These are phyloP conservation scores for Quercus dentata DNA, from an alignment of 306 rosid genomes.

Conservation along the genomic window DNA sequence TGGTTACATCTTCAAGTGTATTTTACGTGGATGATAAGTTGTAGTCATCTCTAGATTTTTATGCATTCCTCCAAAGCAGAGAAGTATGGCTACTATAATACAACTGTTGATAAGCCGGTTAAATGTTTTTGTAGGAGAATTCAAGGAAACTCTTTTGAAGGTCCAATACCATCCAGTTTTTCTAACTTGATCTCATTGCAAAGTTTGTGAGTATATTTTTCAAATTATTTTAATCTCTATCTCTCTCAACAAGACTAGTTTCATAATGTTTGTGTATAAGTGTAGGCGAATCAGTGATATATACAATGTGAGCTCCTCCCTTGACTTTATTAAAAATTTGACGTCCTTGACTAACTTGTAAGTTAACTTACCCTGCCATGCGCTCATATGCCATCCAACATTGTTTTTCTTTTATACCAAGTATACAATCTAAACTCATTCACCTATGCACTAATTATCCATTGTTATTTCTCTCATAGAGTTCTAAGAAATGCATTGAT, in stretches of 20 bases:
- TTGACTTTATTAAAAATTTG: constrained; percentile 17
- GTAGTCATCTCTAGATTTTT: no score
- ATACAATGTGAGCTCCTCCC: constrained; percentile 29
- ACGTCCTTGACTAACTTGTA: constrained; percentile 22
- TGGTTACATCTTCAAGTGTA: neutral
- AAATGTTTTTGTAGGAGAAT: constrained; percentile 19
- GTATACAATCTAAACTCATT: neutral
- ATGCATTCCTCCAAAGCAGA: no score
- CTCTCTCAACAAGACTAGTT: neutral
- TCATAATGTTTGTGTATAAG: neutral
- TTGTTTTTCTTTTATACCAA: neutral
- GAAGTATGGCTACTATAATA: no score
- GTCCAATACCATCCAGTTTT: constrained; percentile 33
- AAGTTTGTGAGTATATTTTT: constrained; percentile 12
- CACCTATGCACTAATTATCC: neutral
- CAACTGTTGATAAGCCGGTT: neutral
- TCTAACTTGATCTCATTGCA: constrained; percentile 16
- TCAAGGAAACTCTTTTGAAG: constrained; percentile 33
- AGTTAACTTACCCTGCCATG: neutral
- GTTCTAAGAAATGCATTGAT: constrained; percentile 28
- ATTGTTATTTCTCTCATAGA: neutral
- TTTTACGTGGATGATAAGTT: no score
- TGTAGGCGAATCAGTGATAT: constrained; percentile 32
- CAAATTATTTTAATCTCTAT: neutral
- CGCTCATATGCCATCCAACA: neutral